Percentiles rank a stretch among this genome's conserved stretches.
Evolutionary conservation across 306 rosid genomes (phyloP).

Genomic region (Vicia sativa): DNA sequence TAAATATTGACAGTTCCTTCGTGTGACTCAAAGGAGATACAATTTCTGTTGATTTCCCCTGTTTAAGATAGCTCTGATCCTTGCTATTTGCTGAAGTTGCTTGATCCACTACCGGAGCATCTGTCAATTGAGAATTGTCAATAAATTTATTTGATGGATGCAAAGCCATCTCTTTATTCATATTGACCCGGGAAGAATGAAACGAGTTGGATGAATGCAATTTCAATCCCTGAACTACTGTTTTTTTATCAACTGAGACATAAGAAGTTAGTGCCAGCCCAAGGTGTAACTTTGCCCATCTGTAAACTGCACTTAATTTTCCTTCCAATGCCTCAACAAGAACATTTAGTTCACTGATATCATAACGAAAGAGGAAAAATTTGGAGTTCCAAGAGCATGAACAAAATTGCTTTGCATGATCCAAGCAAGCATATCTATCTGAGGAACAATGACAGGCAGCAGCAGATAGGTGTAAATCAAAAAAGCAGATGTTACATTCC

Average conservation of each 20-base stretch:
- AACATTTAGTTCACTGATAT: constrained; percentile 69
- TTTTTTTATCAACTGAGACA: constrained; percentile 48
- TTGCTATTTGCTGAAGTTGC: constrained; percentile 39
- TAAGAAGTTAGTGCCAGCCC: constrained; percentile 80
- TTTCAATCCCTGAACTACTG: constrained; percentile 38
- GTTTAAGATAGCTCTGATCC: constrained; percentile 46
- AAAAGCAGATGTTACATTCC: constrained; percentile 84
- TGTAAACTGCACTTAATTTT: constrained; percentile 88
- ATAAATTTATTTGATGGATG: constrained; percentile 42
- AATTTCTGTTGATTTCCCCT: constrained; percentile 44
- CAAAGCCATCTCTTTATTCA: constrained; percentile 47
- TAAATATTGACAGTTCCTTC: constrained; percentile 30
- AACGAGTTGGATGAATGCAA: constrained; percentile 33
- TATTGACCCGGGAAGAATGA: constrained; percentile 37
- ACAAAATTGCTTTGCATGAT: constrained; percentile 91
- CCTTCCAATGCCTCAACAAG: constrained; percentile 98
- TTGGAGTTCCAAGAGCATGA: constrained; percentile 77
- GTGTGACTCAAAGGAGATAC: constrained; percentile 37
- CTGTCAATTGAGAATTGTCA: constrained; percentile 47
- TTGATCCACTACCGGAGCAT: constrained; percentile 44
- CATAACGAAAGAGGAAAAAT: constrained; percentile 93
- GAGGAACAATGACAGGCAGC: constrained; percentile 89
- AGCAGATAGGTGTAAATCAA: constrained; percentile 96
- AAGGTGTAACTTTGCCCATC: constrained; percentile 96
- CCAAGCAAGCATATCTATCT: constrained; percentile 86